A percentile compares a stretch with the other conserved stretches of the same genome.
Conservation (phyloP, 176 grass and related monocot species). For the Rhynchospora breviuscula region DNA sequence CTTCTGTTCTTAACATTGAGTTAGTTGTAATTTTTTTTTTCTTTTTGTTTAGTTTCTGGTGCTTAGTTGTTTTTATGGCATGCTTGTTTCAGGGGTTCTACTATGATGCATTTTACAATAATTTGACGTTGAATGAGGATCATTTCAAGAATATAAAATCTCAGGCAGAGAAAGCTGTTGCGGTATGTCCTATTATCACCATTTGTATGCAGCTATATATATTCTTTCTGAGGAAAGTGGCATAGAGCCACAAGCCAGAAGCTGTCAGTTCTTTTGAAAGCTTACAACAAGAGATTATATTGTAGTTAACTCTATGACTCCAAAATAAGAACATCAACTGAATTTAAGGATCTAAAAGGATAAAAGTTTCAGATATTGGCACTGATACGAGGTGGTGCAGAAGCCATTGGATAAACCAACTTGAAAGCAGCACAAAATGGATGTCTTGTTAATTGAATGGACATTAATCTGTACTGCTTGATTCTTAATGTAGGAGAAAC, state of each 20-base stretch:
- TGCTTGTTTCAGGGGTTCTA: slow-evolving; percentile 71
- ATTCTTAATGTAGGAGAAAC: slow-evolving; percentile 70
- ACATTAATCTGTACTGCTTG: background rate
- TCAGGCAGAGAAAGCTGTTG: slow-evolving; percentile 83
- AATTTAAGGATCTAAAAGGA: background rate
- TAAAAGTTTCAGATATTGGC: background rate
- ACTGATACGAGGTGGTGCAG: background rate
- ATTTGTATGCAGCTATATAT: slow-evolving; percentile 19
- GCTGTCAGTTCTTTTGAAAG: background rate
- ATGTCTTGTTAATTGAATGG: background rate
- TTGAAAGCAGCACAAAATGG: background rate
- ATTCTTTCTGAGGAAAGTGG: slow-evolving; percentile 7
- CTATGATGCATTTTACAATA: slow-evolving; percentile 87
- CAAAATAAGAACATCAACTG: background rate
- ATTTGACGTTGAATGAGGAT: slow-evolving; percentile 75
- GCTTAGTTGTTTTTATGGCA: slow-evolving; percentile 17
- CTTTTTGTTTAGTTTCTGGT: background rate
- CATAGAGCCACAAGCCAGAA: background rate
- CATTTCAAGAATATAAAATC: slow-evolving; percentile 72
- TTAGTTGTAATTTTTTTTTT: slow-evolving; percentile 8
- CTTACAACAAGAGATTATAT: background rate
- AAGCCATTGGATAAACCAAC: background rate
- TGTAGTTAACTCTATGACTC: background rate
- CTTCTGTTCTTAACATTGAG: background rate
- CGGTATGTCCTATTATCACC: slow-evolving; percentile 38